Conservation (phyloP, 2,329 filamentous ascomycete species). For the Tympanopsis confertula region DNA sequence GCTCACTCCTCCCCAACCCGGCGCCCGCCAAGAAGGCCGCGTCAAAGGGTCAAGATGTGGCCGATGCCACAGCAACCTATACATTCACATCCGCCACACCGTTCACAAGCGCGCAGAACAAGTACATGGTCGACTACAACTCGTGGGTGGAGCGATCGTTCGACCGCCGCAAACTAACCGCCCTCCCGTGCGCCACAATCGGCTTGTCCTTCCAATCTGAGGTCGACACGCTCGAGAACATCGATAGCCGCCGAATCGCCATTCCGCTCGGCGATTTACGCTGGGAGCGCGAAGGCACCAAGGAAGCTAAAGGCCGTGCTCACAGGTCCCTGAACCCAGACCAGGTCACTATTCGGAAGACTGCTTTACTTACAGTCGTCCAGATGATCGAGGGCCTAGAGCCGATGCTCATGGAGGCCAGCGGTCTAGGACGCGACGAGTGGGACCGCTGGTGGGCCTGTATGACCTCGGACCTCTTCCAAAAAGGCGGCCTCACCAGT, state of each 20-base stretch:
- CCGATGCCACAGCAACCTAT: constrained; percentile 42
- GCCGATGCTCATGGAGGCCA: constrained; percentile 1
- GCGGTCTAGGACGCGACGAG: neutral
- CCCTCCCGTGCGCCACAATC: constrained; percentile 42
- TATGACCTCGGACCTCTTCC: neutral
- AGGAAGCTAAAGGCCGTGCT: constrained; percentile 17
- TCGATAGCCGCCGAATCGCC: constrained; percentile 42
- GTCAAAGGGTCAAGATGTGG: constrained; percentile 34
- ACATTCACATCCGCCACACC: constrained; percentile 43
- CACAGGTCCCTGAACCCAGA: constrained; percentile 31
- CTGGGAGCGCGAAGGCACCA: constrained; percentile 40
- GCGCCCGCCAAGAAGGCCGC: constrained; percentile 35
- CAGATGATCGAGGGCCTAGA: constrained; percentile 42
- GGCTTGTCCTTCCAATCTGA: constrained; percentile 41
- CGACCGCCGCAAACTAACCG: constrained; percentile 36
- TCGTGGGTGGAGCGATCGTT: constrained; percentile 45
- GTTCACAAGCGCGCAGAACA: constrained; percentile 45
- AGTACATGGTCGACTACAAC: constrained; percentile 43
- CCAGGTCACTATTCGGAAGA: constrained; percentile 40
- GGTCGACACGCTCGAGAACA: constrained; percentile 34
- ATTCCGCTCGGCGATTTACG: constrained; percentile 44
- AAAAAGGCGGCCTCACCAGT: neutral
- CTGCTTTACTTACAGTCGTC: constrained; percentile 42
- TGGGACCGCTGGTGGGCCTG: neutral
- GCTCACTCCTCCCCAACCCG: constrained; percentile 43